phyloP scores from a whole-genome alignment of 768 basidiomycete species.

The Lactifluus rugatus region DNA sequence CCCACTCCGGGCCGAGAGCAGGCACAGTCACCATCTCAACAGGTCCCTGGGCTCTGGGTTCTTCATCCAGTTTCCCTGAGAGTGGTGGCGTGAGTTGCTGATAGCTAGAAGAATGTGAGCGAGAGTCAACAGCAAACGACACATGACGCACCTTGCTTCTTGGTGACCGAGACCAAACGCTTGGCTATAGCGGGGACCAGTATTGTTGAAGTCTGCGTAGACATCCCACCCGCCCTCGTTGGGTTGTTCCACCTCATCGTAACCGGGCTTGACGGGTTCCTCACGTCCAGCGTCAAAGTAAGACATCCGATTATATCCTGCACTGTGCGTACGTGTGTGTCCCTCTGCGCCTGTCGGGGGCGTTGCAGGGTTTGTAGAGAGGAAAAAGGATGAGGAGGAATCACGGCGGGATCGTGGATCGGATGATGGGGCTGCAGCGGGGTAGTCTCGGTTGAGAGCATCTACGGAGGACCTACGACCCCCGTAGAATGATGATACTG shows the following conservation, averaged over 20 bases:
- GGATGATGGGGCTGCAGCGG: conserved; percentile 23
- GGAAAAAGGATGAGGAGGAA: conserved; percentile 62
- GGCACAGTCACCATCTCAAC: conserved; percentile 92
- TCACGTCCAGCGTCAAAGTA: conserved; percentile 60
- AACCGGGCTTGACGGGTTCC: conserved; percentile 71
- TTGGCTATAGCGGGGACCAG: conserved; percentile 66
- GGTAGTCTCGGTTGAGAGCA: conserved; percentile 46
- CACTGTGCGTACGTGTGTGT: conserved; percentile 20
- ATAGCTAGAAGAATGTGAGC: conserved; percentile 12
- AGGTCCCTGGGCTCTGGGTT: conserved; percentile 31
- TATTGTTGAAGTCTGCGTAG: conserved; percentile 84
- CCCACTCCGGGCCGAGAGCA: conserved; percentile 87
- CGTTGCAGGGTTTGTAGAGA: conserved; percentile 26
- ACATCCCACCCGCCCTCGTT: conserved; percentile 57
- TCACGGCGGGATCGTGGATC: conserved; percentile 44
- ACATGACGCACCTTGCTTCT: conserved; percentile 37
- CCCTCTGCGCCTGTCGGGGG: conserved; percentile 29
- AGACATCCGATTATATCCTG: conserved; percentile 66
- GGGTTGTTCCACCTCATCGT: conserved; percentile 53
- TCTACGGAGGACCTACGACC: conserved; percentile 52
- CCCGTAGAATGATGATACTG: conserved; percentile 73
- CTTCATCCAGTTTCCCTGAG: conserved; percentile 30
- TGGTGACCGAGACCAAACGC: conserved; percentile 39
- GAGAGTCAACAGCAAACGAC: conserved; percentile 14
- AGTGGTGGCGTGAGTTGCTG: conserved; percentile 13